Percentiles rank a stretch among this genome's conserved stretches.
phyloP scores from a whole-genome alignment of 1,284 basidiomycete genomes.

The Mycena citricolor region DNA sequence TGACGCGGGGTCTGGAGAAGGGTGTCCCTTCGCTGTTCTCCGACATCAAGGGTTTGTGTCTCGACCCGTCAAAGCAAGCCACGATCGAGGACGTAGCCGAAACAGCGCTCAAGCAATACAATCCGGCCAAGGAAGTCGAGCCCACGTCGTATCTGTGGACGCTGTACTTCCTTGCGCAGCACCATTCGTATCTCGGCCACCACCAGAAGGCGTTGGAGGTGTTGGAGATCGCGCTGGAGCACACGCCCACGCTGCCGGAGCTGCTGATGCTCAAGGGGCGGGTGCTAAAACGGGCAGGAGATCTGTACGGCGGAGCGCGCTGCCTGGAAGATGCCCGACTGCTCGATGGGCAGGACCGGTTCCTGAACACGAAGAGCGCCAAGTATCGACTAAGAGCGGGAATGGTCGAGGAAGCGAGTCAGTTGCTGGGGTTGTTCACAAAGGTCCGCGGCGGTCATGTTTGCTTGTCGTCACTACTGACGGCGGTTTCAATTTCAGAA shows the following conservation, averaged over 20 bases:
- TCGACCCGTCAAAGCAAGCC: constrained; percentile 60
- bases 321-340: constrained; percentile 82
- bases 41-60: constrained; percentile 88
- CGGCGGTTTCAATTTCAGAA: constrained; percentile 49
- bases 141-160: constrained; percentile 94
- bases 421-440: constrained; percentile 82
- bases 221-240: constrained; percentile 67
- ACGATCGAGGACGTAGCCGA: constrained; percentile 64
- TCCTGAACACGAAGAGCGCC: constrained; percentile 91
- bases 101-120: constrained; percentile 27
- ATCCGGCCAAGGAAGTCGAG: constrained; percentile 44
- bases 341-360: constrained; percentile 94
- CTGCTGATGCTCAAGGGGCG: constrained; percentile 84
- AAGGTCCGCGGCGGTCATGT: constrained; percentile 53
- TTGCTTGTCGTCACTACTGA: constrained; percentile 5
- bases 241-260: constrained; percentile 95
- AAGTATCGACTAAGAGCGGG: constrained; percentile 90
- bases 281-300: constrained; percentile 86
- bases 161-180: constrained; percentile 93
- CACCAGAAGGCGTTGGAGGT: constrained; percentile 63
- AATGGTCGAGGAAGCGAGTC: constrained; percentile 71
- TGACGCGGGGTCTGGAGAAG: constrained; percentile 73
- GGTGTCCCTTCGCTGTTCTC: constrained; percentile 95
- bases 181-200: constrained; percentile 70
- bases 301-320: constrained; percentile 72